These are phyloP conservation scores for Alternaria brassicae DNA, from an alignment of 2,329 filamentous ascomycete species.

Conservation along the genomic window DNA sequence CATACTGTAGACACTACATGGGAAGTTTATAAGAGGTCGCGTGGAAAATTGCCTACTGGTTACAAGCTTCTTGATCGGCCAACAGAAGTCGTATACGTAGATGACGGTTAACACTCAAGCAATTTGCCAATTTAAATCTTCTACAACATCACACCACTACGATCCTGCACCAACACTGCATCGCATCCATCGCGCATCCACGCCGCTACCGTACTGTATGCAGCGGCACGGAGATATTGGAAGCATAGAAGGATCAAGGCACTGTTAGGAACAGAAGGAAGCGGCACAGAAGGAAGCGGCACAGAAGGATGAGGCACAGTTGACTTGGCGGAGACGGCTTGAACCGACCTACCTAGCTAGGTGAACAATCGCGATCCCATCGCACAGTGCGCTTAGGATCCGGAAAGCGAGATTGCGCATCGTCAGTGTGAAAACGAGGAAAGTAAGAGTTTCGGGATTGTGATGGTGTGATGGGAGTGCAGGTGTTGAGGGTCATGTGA, in stretches of 20 bases:
- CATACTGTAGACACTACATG: not conserved
- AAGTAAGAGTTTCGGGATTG: not conserved
- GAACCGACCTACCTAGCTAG: not conserved
- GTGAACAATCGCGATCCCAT: not conserved
- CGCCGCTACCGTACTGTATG: not conserved
- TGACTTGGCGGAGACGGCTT: not conserved
- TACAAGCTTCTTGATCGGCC: no score
- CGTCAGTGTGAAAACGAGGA: not conserved
- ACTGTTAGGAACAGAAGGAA: not conserved
- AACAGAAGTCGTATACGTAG: no score
- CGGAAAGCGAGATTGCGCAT: not conserved
- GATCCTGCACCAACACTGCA: not conserved
- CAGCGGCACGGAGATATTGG: not conserved
- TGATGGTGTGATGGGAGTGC: constrained; percentile 1
- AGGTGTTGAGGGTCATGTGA: constrained; percentile 3
- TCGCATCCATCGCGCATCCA: not conserved
- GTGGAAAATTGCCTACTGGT: not conserved
- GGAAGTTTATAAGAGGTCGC: not conserved
- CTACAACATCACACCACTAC: not conserved
- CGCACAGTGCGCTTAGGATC: not conserved
- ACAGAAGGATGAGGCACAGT: not conserved
- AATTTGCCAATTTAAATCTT: not conserved
- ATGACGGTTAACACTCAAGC: no score
- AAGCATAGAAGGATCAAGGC: not conserved
- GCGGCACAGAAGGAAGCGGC: not conserved